Base-by-base conservation (phyloP, 306 rosid species). In the Vigna hirtella region DNA sequence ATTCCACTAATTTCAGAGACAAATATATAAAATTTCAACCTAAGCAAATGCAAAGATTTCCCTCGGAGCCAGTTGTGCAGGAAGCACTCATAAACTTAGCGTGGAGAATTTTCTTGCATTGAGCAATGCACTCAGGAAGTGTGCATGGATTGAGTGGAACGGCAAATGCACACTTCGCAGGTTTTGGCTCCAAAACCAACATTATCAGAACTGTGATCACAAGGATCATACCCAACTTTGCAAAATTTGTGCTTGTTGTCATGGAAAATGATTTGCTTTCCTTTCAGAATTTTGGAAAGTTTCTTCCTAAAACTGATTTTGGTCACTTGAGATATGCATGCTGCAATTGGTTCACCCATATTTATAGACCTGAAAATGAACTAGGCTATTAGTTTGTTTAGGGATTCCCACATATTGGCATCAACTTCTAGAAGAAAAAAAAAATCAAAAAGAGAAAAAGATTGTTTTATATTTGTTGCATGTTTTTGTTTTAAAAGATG, bases 121-220 rank as follows among this genome's bases (percentile, higher is more conserved):
- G 7, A 13, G 79, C 43, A 78, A 58, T 73, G 67, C 86, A 78
- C 69, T 72, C 55, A 34, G 83, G 65, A 62, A 81, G 81, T 3
- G 83, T 77, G 78, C 88, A 85, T n/a, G 83, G 85, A 43, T 67
- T 61, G 20, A 85, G 50, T 43, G 63, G 66, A 16, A 85, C 82
- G 14, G 45, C 85, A 85, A 85, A 73, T 22, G 78, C 88, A 4
- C 83, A 18, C 59, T 81, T 80, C 42, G 15, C 75, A 43, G 22
- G 26, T 9, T 70, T 38, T 40, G 15, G 4, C 73, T 57, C 55
- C 3, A 73, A 50, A 11, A 81, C 67, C 75, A 85, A 38, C 70
- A 69, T 40, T 1, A 9, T 10, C 12, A 66, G 0, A 30, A 57
- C 50, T 9, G n/a, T 57, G 16, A 64, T 20, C n/a, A 42, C 18